Base-by-base conservation (phyloP, 805 yeast genomes). In the Candida berthetii region DNA sequence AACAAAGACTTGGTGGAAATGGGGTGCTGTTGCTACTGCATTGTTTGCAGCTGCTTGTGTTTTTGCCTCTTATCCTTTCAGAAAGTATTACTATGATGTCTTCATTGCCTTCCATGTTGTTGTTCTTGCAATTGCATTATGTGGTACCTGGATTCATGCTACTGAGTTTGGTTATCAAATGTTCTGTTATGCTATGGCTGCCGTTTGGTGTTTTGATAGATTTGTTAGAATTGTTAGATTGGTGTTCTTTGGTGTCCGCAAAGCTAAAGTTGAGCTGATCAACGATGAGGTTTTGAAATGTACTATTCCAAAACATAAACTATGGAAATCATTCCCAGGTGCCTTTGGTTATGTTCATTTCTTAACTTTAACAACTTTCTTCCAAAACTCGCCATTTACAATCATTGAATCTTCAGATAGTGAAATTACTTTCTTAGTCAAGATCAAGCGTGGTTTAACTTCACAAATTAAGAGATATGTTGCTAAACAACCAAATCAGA, bases 311-410 rank as follows among this genome's bases (percentile, higher is more conserved):
- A 48, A 60, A 60, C 47, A 82, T 84, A 20, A 53, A 6, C 51
- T 54, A 41, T 78, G 82, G 75, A 67, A 64, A 31, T 60, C 72
- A 15, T 60, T 49, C 42, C 81, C 88, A 7, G 84, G 85, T 41
- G 64, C 74, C n/a, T 77, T 61, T 54, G 78, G 74, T 3, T 83
- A 69, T 52, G 59, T 85, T 35, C 74, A 80, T 59, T 78, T 80
- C 57, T 47, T 80, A 40, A 62, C 72, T 34, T 65, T 72, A 19
- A 54, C 62, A 2, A 62, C 72, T 31, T 78, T 81, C 57, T 80
- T 80, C 78, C 87, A 83, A 56, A 76, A 82, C 7, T 88, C 83
- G 55, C 91, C 91, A 13, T 83, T 85, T 61, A 80, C 91, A 3
- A 61, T 76, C 20, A 66, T 74, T 35, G 70, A 70, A 40, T 58